A percentile compares a stretch with the other conserved stretches of the same genome.
These are phyloP conservation scores for Anthostomella pinea DNA, from an alignment of 2,329 filamentous ascomycete genomes.

Conservation along the genomic window DNA sequence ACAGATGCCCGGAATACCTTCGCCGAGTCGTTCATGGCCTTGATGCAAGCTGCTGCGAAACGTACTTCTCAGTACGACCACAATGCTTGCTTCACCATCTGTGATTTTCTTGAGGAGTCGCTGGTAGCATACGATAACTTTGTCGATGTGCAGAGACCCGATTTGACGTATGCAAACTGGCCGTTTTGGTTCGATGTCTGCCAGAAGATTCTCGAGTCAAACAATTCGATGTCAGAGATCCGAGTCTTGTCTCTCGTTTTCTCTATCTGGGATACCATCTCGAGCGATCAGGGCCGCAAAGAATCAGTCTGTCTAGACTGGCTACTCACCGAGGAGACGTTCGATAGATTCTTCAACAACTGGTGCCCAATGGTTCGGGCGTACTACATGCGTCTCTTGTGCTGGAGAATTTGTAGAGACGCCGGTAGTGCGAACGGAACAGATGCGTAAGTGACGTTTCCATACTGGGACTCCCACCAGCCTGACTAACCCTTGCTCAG, in stretches of 20 bases:
- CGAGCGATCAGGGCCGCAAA: conserved; percentile 65
- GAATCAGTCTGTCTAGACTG: conserved; percentile 69
- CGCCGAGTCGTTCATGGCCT: conserved; percentile 68
- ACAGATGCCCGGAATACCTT: conserved; percentile 62
- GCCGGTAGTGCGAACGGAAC: conserved; percentile 62
- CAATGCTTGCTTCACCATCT: conserved; percentile 82
- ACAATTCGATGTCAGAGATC: conserved; percentile 88
- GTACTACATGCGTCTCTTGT: conserved; percentile 87
- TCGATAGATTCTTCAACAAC: conserved; percentile 82
- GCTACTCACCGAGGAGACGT: conserved; percentile 70
- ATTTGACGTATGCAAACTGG: conserved; percentile 64
- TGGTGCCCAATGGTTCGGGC: conserved; percentile 95
- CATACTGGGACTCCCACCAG: background rate
- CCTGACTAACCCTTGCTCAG: conserved; percentile 41
- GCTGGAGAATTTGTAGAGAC: conserved; percentile 82
- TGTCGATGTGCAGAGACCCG: conserved; percentile 38
- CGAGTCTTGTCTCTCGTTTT: conserved; percentile 80
- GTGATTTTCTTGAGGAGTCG: conserved; percentile 84
- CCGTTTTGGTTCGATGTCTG: conserved; percentile 82
- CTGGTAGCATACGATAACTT: conserved; percentile 58
- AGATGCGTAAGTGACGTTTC: conserved; percentile 60
- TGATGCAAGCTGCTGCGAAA: conserved; percentile 72
- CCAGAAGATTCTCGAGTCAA: conserved; percentile 73
- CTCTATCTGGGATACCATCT: conserved; percentile 72
- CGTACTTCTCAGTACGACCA: conserved; percentile 79